A percentile compares a stretch with the other conserved stretches of the same genome.
These are phyloP conservation scores for Apophysomyces ossiformis DNA, from an alignment of 371 early-diverging fungal species.

Conservation along the genomic window DNA sequence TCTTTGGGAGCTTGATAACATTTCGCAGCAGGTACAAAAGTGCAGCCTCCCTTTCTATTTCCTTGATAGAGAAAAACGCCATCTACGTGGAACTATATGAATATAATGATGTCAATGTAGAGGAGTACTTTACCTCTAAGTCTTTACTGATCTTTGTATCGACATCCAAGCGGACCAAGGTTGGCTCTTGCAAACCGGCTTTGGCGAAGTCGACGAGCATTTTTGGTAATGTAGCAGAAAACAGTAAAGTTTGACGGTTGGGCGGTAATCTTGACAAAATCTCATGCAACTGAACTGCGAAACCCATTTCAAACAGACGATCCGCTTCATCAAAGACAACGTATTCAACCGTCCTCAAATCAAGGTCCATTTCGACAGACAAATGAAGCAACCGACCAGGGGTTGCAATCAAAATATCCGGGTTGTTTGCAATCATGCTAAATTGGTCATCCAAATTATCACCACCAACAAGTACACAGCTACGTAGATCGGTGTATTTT, in stretches of 20 bases:
- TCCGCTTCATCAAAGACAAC: conserved; percentile 99
- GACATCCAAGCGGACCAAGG: conserved; percentile 89
- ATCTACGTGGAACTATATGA: conserved; percentile 47
- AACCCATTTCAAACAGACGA: conserved; percentile 97
- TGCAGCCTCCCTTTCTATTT: conserved; percentile 89
- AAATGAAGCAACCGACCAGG: conserved; percentile 97
- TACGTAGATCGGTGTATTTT: conserved; percentile 90
- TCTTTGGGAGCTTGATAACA: conserved; percentile 73
- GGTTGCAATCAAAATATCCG: conserved; percentile 97
- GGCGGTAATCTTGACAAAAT: conserved; percentile 85
- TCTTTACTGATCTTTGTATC: conserved; percentile 94
- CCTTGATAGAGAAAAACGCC: conserved; percentile 86
- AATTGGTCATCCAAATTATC: conserved; percentile 95
- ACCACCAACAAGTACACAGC: conserved; percentile 94
- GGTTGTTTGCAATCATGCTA: conserved; percentile 87
- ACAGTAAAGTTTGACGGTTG: conserved; percentile 88
- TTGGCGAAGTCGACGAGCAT: conserved; percentile 94
- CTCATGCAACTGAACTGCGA: conserved; percentile 93
- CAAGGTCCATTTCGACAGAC: conserved; percentile 93
- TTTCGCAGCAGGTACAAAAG: conserved; percentile 81
- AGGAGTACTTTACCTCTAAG: conserved; percentile 63
- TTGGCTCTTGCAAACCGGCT: conserved; percentile 93
- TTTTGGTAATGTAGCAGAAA: conserved; percentile 95
- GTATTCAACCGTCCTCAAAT: conserved; percentile 88
- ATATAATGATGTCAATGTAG: not conserved